Evolutionary conservation across 2,329 filamentous ascomycete species (phyloP).

Genomic region (Alternaria arborescens): DNA sequence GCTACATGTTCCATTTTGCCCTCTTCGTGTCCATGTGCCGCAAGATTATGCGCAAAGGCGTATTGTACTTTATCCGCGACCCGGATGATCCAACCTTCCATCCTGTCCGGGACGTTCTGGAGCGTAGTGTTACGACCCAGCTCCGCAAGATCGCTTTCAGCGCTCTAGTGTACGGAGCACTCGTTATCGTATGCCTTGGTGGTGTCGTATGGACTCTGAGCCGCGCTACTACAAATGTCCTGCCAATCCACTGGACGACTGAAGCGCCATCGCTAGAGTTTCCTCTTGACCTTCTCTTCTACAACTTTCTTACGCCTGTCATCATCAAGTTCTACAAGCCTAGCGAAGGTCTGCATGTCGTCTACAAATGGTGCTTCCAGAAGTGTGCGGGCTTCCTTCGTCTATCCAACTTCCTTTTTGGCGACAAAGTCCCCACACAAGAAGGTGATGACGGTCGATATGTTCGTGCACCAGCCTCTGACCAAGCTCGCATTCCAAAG

Average conservation of each 20-base stretch:
- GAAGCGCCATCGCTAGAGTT: constrained; percentile 94
- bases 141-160: constrained; percentile 96
- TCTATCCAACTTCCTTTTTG: constrained; percentile 92
- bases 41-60: constrained; percentile 94
- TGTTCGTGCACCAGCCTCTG: constrained; percentile 91
- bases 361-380: constrained; percentile 98
- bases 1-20: constrained; percentile 99
- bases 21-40: constrained; percentile 99
- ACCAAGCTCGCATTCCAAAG: constrained; percentile 93
- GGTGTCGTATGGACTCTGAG: constrained; percentile 94
- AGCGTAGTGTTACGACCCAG: constrained; percentile 90
- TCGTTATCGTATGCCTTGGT: constrained; percentile 91
- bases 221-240: constrained; percentile 71
- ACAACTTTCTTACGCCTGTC: constrained; percentile 94
- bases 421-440: constrained; percentile 80
- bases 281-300: constrained; percentile 91
- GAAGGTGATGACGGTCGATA: constrained; percentile 84
- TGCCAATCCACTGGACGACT: constrained; percentile 93
- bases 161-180: constrained; percentile 90
- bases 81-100: constrained; percentile 99
- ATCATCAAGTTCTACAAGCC: constrained; percentile 86
- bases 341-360: constrained; percentile 79
- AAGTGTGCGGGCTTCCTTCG: constrained; percentile 81
- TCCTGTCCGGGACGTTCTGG: constrained; percentile 93
- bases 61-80: constrained; percentile 97